These are phyloP conservation scores for Saitozyma podzolica DNA, from an alignment of 768 basidiomycete species.

Conservation along the genomic window DNA sequence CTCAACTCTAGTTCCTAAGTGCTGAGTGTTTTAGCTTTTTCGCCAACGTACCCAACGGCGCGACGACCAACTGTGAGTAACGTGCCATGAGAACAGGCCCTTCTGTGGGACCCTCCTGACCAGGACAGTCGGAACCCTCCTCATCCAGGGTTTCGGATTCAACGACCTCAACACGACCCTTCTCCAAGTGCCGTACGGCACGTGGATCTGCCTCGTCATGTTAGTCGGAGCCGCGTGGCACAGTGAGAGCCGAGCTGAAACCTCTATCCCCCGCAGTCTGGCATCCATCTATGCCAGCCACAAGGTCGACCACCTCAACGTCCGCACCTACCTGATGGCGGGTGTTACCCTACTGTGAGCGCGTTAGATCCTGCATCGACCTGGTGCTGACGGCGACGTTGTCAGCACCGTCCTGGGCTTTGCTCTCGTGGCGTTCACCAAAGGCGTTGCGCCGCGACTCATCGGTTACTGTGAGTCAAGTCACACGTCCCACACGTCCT, in stretches of 20 bases:
- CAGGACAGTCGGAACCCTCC: slow-evolving; percentile 27
- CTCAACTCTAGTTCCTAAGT: no score
- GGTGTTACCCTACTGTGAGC: slow-evolving; percentile 21
- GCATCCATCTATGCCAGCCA: slow-evolving; percentile 33
- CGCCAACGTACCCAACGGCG: slow-evolving; percentile 46
- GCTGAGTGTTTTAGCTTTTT: slow-evolving; percentile 20
- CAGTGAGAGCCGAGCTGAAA: background rate
- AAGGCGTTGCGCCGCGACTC: slow-evolving; percentile 29
- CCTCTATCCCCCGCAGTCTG: background rate
- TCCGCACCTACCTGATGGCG: slow-evolving; percentile 40
- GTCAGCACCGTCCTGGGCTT: slow-evolving; percentile 29
- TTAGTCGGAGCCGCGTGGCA: background rate
- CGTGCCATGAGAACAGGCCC: background rate
- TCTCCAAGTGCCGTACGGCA: slow-evolving; percentile 40
- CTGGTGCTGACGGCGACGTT: slow-evolving; percentile 9
- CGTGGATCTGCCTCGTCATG: slow-evolving; percentile 35
- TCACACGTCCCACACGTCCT: background rate
- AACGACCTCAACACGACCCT: slow-evolving; percentile 26
- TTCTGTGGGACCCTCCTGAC: no score
- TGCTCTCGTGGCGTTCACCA: slow-evolving; percentile 35
- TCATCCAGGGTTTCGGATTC: slow-evolving; percentile 34
- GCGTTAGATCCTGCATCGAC: no score
- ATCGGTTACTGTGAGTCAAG: slow-evolving; percentile 36
- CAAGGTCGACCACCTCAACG: slow-evolving; percentile 30
- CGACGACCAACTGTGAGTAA: slow-evolving; percentile 28